Base-by-base conservation (phyloP, 768 basidiomycete genomes). In the Termitomyces sp. region DNA sequence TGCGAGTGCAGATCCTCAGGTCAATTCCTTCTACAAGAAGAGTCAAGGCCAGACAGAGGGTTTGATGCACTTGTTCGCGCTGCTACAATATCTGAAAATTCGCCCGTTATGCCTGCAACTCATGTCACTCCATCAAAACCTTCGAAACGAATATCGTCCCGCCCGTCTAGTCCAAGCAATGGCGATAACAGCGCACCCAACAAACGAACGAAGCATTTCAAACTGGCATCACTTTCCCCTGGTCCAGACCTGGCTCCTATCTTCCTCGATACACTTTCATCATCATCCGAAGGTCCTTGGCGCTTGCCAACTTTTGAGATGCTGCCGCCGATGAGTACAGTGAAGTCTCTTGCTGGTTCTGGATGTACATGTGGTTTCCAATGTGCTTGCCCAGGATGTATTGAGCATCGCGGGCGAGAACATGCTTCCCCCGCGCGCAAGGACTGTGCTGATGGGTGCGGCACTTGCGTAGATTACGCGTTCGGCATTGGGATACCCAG, bases 311-410 rank as follows among this genome's bases (percentile, higher is more conserved):
- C 74, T 16, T 89, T 85, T 60, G 74, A 77, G 24, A 68, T 71
- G 14, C 85, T 90, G 69, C 85, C 86, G 14, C 78, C 87, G 1
- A 78, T 87, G 64, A 82, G 79, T 63, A 72, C 75, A 43, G 77
- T 86, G 44, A 72, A 74, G 22, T 84, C 85, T 5, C 68, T 86
- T 13, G 85, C 86, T 2, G 85, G 82, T 14, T 79, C 87, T 2
- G 87, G 85, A 2, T 91, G 89, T 66, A 87, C 84, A 8, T 90
- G 89, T 65, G 88, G 88, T 31, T 68, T 82, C 43, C 71, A 73
- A 41, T 92, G 89, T 64, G 78, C 78, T 14, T 92, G 89, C 69
- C 88, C 88, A 0, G 88, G 88, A 34, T 92, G 89, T 65, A 67
- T 80, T 10, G 78, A 87, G 62, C 89, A 91, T 65, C 84, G 87